phyloP scores from a whole-genome alignment of 768 basidiomycete species.

The Lyophyllum semitale region DNA sequence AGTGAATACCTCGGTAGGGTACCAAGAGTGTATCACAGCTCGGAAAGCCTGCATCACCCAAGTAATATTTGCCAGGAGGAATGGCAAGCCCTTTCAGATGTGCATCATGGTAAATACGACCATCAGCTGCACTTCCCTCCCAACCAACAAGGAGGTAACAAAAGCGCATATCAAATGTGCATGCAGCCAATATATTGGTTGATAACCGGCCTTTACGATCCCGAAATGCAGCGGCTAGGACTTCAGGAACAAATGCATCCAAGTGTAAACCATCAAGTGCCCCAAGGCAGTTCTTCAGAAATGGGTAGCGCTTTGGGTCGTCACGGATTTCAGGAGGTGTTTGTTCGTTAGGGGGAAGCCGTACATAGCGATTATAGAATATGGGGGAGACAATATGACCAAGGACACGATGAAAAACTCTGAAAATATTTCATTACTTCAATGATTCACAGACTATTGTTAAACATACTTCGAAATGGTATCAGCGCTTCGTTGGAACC shows the following conservation, averaged over 20 bases:
- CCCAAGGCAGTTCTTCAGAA: too few relatives aligned
- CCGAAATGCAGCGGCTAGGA: slow-evolving; percentile 17
- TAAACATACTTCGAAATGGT: too few relatives aligned
- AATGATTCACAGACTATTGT: too few relatives aligned
- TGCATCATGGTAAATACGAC: slow-evolving; percentile 26
- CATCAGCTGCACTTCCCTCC: slow-evolving; percentile 37
- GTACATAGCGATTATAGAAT: too few relatives aligned
- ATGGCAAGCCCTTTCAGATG: slow-evolving; percentile 17
- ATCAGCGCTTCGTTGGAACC: too few relatives aligned
- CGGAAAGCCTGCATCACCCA: slow-evolving; percentile 26
- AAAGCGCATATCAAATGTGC: too few relatives aligned
- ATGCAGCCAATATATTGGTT: too few relatives aligned
- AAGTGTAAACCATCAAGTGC: slow-evolving; percentile 30
- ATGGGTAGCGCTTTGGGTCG: slow-evolving; percentile 27
- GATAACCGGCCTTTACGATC: slow-evolving; percentile 31
- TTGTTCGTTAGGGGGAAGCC: slow-evolving; percentile 19
- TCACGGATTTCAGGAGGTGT: slow-evolving; percentile 16
- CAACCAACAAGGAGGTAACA: slow-evolving; percentile 33
- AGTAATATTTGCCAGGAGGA: slow-evolving; percentile 18
- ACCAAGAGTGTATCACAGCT: slow-evolving; percentile 25
- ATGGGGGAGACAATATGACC: too few relatives aligned
- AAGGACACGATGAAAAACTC: slow-evolving; percentile 19
- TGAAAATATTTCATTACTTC: too few relatives aligned
- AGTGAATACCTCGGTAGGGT: slow-evolving; percentile 19
- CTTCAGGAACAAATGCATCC: slow-evolving; percentile 19